Evolutionary conservation across 2,329 filamentous ascomycete species (phyloP).

Genomic region (Trichoderma citrinoviride): DNA sequence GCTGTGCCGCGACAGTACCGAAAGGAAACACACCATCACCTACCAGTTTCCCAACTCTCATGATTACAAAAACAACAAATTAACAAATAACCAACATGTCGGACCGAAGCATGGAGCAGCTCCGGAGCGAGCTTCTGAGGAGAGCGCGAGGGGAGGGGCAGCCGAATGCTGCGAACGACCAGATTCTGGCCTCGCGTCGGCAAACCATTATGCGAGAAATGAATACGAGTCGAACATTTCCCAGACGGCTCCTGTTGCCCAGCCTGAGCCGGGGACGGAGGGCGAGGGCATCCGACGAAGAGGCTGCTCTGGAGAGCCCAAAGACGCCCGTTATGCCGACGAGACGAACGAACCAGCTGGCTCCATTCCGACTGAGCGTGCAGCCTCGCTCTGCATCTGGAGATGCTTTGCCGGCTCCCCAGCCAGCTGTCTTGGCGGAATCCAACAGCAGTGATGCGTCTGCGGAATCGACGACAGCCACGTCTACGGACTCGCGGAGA

Average conservation of each 20-base stretch:
- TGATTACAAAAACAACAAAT: not conserved
- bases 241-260: slow-evolving; percentile 23
- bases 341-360: not conserved
- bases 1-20: slow-evolving; percentile 9
- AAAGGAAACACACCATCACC: not conserved
- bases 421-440: not conserved
- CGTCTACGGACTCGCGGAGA: not conserved
- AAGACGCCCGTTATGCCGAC: slow-evolving; percentile 45
- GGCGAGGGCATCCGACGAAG: slow-evolving; percentile 27
- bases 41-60: not conserved
- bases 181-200: slow-evolving; percentile 15
- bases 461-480: not conserved
- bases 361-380: not conserved
- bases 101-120: slow-evolving; percentile 31
- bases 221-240: not conserved
- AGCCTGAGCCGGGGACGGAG: slow-evolving; percentile 25
- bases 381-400: not conserved
- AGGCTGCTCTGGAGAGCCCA: slow-evolving; percentile 38
- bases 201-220: slow-evolving; percentile 7
- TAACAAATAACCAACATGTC: slow-evolving; percentile 9
- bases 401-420: not conserved
- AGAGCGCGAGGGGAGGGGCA: slow-evolving; percentile 33
- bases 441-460: not conserved
- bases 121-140: slow-evolving; percentile 35
- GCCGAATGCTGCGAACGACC: slow-evolving; percentile 21